Base-by-base conservation (phyloP, 192 early-diverging fungal species). In the Dissophora ornata region DNA sequence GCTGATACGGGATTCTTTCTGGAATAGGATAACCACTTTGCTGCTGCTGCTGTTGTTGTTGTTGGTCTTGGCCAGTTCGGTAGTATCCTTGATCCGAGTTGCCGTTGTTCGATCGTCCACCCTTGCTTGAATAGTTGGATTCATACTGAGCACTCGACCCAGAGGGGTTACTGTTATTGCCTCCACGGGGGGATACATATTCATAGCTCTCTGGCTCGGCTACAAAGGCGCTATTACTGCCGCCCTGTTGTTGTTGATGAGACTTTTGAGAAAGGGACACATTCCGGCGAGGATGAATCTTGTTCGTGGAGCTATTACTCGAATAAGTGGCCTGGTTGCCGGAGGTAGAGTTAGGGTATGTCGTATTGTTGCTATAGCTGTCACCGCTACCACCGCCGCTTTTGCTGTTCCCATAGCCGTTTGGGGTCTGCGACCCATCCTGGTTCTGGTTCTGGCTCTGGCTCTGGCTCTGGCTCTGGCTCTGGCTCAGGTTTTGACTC, bases 1-100 rank as follows among this genome's bases (percentile, higher is more conserved):
- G 73, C 21, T 77, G 73, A 28, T 77, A 77, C 0, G 73, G 73
- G 0, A 62, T 54, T 9, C 73, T n/a, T 21, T 77, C 73, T 3
- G 45, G 33, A 38, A 13, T 38, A 9, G 36, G 36, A 38, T 13
- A n/a, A n/a, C n/a, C n/a, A n/a, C n/a, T n/a, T n/a, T n/a, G n/a
- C n/a, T n/a, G n/a, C n/a, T n/a, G n/a, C n/a, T n/a, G 24, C 24
- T 46, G 45, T 52, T 52, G n/a, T n/a, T n/a, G n/a, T n/a, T 28
- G 15, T 8, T 36, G 3, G 13, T 4, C 21, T 29, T 34, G 45
- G 2, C 50, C 53, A 0, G 19, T 25, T 16, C 52, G 42, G 46
- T 40, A 18, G 12, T 57, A 16, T 32, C 52, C 69, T 40, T 61
- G 58, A 24, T 63, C 57, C 22, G 36, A 26, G 9, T 11, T 56